phyloP scores from a whole-genome alignment of 2,329 filamentous ascomycete genomes.

The Phialophora verrucosa region DNA sequence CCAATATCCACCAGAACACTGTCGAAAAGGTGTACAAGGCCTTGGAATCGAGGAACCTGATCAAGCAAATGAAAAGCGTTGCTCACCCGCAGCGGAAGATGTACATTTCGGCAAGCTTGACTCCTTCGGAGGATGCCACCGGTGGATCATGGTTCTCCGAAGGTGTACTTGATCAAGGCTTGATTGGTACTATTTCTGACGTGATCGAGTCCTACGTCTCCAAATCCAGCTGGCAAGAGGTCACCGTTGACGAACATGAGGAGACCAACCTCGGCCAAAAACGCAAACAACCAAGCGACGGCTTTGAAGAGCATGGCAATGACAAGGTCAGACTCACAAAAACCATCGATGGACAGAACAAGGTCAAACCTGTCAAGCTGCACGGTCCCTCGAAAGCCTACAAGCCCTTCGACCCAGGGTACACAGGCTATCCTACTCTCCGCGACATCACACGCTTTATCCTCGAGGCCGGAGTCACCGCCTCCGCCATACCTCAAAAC shows the following conservation, averaged over 20 bases:
- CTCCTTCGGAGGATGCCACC: slow-evolving; percentile 85
- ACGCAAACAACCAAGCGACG: slow-evolving; percentile 47
- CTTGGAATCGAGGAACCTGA: slow-evolving; percentile 79
- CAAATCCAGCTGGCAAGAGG: slow-evolving; percentile 68
- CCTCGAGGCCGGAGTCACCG: slow-evolving; percentile 73
- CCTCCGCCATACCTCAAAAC: slow-evolving; percentile 55
- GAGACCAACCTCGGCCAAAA: slow-evolving; percentile 41
- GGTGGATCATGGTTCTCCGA: slow-evolving; percentile 96
- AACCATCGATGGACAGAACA: slow-evolving; percentile 26
- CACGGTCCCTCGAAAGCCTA: slow-evolving; percentile 42
- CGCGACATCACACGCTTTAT: slow-evolving; percentile 77
- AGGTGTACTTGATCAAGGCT: slow-evolving; percentile 83
- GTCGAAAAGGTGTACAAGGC: slow-evolving; percentile 83
- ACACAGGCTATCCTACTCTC: slow-evolving; percentile 79
- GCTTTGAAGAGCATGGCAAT: slow-evolving; percentile 35
- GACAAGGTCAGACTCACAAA: slow-evolving; percentile 33
- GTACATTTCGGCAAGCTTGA: slow-evolving; percentile 87
- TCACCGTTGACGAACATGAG: slow-evolving; percentile 37
- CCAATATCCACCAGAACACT: slow-evolving; percentile 82
- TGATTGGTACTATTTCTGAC: slow-evolving; percentile 73
- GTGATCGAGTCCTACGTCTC: slow-evolving; percentile 73
- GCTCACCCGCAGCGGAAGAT: slow-evolving; percentile 91
- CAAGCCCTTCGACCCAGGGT: slow-evolving; percentile 66
- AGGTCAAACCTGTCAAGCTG: slow-evolving; percentile 42
- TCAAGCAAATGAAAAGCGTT: slow-evolving; percentile 89